Evolutionary conservation across 106 monocot genomes (phyloP).

Genomic region (Apostasia shenzhenica): DNA sequence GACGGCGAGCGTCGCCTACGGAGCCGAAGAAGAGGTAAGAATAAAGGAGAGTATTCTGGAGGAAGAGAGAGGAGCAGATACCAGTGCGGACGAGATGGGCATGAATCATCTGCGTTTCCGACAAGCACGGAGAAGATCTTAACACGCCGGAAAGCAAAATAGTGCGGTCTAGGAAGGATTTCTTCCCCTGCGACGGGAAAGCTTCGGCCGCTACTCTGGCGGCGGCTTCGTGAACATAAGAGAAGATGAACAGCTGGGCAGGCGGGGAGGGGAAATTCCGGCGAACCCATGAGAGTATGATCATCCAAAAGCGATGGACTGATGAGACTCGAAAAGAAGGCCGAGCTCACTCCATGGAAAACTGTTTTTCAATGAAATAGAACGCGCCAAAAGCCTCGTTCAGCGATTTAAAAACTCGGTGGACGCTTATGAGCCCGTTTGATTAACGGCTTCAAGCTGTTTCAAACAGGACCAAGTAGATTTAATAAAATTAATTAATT

Average conservation of each 20-base stretch:
- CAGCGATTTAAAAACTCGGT: too few species aligned
- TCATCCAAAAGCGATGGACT: too few species aligned
- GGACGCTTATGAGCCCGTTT: too few species aligned
- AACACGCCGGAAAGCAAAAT: background rate
- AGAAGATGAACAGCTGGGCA: too few species aligned
- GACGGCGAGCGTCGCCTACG: conserved; percentile 28
- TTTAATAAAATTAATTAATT: too few species aligned
- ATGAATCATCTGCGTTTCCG: background rate
- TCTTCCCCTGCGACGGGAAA: background rate
- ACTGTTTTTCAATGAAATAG: too few species aligned
- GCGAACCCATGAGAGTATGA: conserved; percentile 3
- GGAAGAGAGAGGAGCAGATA: conserved; percentile 45
- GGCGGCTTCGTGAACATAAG: background rate
- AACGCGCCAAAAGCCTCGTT: too few species aligned
- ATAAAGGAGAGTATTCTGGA: conserved; percentile 62
- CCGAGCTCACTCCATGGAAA: too few species aligned
- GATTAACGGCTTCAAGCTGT: too few species aligned
- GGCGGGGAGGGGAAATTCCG: background rate
- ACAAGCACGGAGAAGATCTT: background rate
- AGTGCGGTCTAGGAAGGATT: background rate
- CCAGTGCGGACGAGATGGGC: conserved; percentile 39
- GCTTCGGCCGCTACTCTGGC: background rate
- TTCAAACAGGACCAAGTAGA: too few species aligned
- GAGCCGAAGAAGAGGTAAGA: conserved; percentile 42
- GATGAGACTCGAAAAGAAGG: too few species aligned